Base-by-base conservation (phyloP, 2,329 filamentous ascomycete species). In the Annulohypoxylon truncatum region DNA sequence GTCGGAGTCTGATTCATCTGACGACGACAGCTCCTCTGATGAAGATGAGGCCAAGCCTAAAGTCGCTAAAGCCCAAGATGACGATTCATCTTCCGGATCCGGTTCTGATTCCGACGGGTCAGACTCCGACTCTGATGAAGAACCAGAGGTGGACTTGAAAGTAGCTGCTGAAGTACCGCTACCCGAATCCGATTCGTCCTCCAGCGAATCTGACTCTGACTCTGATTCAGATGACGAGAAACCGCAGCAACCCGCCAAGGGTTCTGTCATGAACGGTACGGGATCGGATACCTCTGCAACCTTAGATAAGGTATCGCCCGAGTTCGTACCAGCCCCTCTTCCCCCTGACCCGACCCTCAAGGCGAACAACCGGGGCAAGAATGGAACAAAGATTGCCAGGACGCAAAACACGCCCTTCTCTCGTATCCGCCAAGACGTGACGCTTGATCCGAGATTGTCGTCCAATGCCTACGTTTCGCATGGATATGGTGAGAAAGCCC, bases 401-500 rank as follows among this genome's bases (percentile, higher is more conserved):
- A 82, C 84, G 80, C 84, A 81, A 69, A 90, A 85, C 77, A 86
- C 86, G 78, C 94, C 86, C 71, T 97, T 92, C 82, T 96, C 88
- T 67, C 92, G 90, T 74, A 92, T 93, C 77, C 88, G 88, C 76
- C 89, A 87, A 79, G 86, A 90, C 77, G 87, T 88, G 73, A 81
- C 82, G 68, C 91, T 92, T 62, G 90, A 93, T 74, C 84, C 87
- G 20, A 87, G 83, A 74, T 90, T 94, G 73, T 77, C 88, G 2
- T 94, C 90, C 73, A 97, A 98, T 80, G 88, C 87, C 12, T 98
- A 95, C 77, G 85, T 93, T 9, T 85, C 89, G 20, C 93, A 97
- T 78, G 90, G 92, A 69, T 99, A 98, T 81, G 95, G 94, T 22
- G 91, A 96, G 73, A 89, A 89, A 72, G 96, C 96, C 7, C 92